A percentile compares a stretch with the other conserved stretches of the same genome.
Conservation (phyloP, 768 basidiomycete genomes). For the Boletus eberwhitei region DNA sequence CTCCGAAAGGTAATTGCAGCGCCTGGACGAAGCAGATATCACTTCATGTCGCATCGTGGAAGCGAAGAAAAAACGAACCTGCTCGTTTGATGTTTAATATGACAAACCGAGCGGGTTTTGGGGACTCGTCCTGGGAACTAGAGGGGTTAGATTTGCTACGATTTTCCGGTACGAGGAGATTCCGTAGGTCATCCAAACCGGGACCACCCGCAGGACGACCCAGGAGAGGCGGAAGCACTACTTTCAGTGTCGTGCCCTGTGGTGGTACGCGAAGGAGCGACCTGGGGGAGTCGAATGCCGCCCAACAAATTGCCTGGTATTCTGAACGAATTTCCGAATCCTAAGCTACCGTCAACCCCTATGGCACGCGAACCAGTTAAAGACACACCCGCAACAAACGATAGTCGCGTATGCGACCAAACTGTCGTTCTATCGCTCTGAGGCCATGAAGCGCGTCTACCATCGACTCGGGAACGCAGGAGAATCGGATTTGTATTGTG, state of each 20-base stretch:
- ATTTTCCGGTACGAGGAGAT: constrained; percentile 24
- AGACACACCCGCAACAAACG: constrained; percentile 39
- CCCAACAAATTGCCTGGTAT: constrained; percentile 43
- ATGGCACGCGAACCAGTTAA: neutral
- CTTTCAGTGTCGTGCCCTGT: constrained; percentile 29
- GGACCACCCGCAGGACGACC: constrained; percentile 31
- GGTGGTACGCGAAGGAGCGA: constrained; percentile 37
- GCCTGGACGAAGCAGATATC: constrained; percentile 4
- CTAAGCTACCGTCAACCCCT: constrained; percentile 26
- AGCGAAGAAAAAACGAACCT: constrained; percentile 16
- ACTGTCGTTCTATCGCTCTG: constrained; percentile 53
- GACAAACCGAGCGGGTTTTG: constrained; percentile 8
- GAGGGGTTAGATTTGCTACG: neutral
- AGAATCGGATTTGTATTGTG: constrained; percentile 41
- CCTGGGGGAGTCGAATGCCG: constrained; percentile 44
- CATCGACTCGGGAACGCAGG: constrained; percentile 41
- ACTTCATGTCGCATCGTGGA: neutral
- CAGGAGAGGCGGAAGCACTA: constrained; percentile 26
- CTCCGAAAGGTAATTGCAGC: constrained; percentile 21
- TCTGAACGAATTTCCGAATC: constrained; percentile 44
- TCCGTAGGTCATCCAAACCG: constrained; percentile 31
- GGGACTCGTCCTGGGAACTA: constrained; percentile 2
- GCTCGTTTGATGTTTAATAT: constrained; percentile 21
- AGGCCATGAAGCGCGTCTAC: constrained; percentile 50
- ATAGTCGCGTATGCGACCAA: constrained; percentile 46